A percentile compares a stretch with the other conserved stretches of the same genome.
These are phyloP conservation scores for Beauveria brongniartii DNA, from an alignment of 2,329 filamentous ascomycete species.

Conservation along the genomic window DNA sequence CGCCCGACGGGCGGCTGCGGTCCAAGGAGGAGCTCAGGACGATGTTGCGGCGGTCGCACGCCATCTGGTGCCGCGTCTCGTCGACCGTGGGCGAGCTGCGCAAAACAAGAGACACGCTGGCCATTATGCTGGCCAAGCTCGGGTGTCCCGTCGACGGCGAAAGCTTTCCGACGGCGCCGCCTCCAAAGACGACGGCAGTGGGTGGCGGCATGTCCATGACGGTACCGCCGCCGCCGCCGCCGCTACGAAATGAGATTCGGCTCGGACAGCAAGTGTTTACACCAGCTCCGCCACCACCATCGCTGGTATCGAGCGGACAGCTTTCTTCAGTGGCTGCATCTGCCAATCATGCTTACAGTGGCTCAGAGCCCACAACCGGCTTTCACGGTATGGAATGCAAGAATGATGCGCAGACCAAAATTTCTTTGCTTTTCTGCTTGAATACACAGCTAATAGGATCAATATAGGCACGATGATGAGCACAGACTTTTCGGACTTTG, in stretches of 20 bases:
- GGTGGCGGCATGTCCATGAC: neutral
- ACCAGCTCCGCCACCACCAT: neutral
- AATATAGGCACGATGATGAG: neutral
- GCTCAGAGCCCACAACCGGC: neutral
- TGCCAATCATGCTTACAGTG: neutral
- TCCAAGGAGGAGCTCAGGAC: slow-evolving; percentile 32
- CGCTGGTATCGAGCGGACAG: slow-evolving; percentile 3
- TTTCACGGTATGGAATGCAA: neutral
- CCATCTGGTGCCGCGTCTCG: slow-evolving; percentile 36
- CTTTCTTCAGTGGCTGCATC: neutral
- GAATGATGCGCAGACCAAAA: neutral
- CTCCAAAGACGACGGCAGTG: neutral
- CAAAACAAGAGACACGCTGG: slow-evolving; percentile 38
- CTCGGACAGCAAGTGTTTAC: neutral
- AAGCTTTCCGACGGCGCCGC: neutral
- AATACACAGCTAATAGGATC: neutral
- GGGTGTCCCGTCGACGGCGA: slow-evolving; percentile 21
- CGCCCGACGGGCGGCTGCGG: slow-evolving; percentile 20
- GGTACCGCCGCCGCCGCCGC: neutral
- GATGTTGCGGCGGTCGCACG: slow-evolving; percentile 33
- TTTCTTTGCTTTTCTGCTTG: neutral
- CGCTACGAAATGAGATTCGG: neutral
- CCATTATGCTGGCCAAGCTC: slow-evolving; percentile 37
- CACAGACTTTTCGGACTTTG: neutral
- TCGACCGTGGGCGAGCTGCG: slow-evolving; percentile 29